phyloP scores from a whole-genome alignment of 768 basidiomycete genomes.

The Podaxis pistillaris region DNA sequence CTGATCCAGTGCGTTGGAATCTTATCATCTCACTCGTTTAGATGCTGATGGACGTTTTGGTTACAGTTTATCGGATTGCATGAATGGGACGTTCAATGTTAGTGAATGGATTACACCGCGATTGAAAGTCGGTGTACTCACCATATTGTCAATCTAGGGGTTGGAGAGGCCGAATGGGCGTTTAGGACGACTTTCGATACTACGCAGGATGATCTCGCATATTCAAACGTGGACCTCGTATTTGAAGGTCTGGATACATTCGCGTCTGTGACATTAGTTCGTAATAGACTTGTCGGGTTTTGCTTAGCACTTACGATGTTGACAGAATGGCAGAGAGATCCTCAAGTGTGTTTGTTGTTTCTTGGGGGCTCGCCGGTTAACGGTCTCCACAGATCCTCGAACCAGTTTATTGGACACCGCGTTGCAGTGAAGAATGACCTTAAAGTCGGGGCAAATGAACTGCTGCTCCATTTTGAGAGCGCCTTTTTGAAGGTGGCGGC shows the following conservation, averaged over 20 bases:
- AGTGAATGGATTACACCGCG: constrained; percentile 20
- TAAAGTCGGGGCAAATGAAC: constrained; percentile 58
- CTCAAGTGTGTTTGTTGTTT: constrained; percentile 45
- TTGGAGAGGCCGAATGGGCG: constrained; percentile 84
- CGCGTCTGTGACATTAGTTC: constrained; percentile 65
- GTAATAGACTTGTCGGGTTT: constrained; percentile 20
- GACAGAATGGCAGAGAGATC: constrained; percentile 72
- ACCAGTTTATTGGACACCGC: constrained; percentile 82
- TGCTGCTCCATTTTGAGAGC: constrained; percentile 70
- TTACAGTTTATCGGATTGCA: constrained; percentile 69
- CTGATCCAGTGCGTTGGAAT: constrained; percentile 66
- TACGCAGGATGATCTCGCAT: constrained; percentile 41
- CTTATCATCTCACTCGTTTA: neutral
- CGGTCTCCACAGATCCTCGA: constrained; percentile 54
- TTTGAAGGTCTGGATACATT: constrained; percentile 95
- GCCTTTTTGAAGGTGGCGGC: constrained; percentile 61
- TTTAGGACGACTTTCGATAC: constrained; percentile 70
- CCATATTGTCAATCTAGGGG: constrained; percentile 49
- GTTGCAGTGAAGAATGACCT: constrained; percentile 54
- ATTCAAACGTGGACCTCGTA: constrained; percentile 64
- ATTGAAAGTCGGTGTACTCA: neutral
- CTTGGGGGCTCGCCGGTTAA: neutral
- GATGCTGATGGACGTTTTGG: neutral
- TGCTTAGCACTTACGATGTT: neutral
- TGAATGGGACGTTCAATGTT: constrained; percentile 93